Conservation (phyloP, 345 rosid species). For the Euphorbia pulcherrima region DNA sequence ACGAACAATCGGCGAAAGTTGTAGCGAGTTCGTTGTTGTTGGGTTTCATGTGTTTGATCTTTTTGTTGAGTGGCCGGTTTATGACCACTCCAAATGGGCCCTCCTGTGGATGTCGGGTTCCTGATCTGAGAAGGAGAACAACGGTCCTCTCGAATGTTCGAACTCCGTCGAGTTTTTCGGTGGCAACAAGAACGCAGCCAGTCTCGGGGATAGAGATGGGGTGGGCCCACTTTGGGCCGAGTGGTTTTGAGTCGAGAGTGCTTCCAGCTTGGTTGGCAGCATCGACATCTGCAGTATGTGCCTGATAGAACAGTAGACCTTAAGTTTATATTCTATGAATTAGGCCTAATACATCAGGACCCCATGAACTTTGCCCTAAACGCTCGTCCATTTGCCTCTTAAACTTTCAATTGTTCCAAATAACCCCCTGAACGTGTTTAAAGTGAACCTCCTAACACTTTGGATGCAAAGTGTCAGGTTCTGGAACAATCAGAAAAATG, state of each 20-base stretch:
- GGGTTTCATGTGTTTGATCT: conserved; percentile 73
- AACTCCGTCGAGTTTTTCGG: conserved; percentile 86
- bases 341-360: too few relatives aligned
- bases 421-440: too few relatives aligned
- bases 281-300: conserved; percentile 47
- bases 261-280: conserved; percentile 41
- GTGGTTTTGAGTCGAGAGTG: conserved; percentile 47
- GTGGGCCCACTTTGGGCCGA: conserved; percentile 80
- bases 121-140: conserved; percentile 85
- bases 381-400: too few relatives aligned
- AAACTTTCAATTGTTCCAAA: too few relatives aligned
- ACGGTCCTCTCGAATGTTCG: conserved; percentile 78
- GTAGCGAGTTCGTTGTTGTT: conserved; percentile 66
- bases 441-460: too few relatives aligned
- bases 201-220: conserved; percentile 88
- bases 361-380: too few relatives aligned
- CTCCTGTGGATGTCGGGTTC: conserved; percentile 77
- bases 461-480: too few relatives aligned
- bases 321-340: too few relatives aligned
- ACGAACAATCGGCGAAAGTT: conserved; percentile 71
- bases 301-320: conserved; percentile 33
- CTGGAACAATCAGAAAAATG: too few relatives aligned
- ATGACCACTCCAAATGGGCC: conserved; percentile 90
- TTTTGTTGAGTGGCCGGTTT: conserved; percentile 77
- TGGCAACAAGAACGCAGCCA: conserved; percentile 91